Evolutionary conservation across 78 protist species (phyloP).

Genomic region (slime mould (Dictyostelium discoideum)): DNA sequence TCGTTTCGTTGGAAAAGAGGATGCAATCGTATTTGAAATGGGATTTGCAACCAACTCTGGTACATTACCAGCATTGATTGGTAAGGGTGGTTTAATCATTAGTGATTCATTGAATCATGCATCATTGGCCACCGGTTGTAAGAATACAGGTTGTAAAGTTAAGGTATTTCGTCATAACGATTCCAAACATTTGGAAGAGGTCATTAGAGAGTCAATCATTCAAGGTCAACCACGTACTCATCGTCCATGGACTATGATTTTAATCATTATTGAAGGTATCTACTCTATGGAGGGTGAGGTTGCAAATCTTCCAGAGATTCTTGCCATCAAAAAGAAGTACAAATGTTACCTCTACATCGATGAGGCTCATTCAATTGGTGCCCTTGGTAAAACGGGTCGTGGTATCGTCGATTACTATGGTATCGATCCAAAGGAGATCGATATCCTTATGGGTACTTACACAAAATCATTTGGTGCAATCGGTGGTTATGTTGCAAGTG

Average conservation of each 20-base stretch:
- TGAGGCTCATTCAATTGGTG: constrained; percentile 99
- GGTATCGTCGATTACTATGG: constrained; percentile 96
- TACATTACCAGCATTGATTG: constrained; percentile 91
- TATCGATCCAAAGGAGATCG: constrained; percentile 93
- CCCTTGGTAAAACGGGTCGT: constrained; percentile 96
- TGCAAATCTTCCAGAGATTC: constrained; percentile 85
- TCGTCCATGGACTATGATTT: constrained; percentile 94
- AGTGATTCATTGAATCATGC: constrained; percentile 97
- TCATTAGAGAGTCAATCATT: constrained; percentile 83
- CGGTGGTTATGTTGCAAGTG: constrained; percentile 97
- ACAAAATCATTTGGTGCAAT: constrained; percentile 98
- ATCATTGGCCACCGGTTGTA: constrained; percentile 95
- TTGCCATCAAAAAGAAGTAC: constrained; percentile 96
- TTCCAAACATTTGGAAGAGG: constrained; percentile 87
- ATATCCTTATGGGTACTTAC: constrained; percentile 99
- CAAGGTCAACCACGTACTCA: constrained; percentile 96
- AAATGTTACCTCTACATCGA: constrained; percentile 96
- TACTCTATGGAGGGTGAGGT: constrained; percentile 99
- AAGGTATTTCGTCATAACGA: constrained; percentile 97
- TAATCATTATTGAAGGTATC: constrained; percentile 98
- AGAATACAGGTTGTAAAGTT: constrained; percentile 91
- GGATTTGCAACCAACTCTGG: constrained; percentile 99
- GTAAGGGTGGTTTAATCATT: constrained; percentile 91
- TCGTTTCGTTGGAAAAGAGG: constrained; percentile 92
- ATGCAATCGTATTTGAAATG: constrained; percentile 96